Conservation (phyloP, 441 rosid genomes). For the Gossypium aridum region DNA sequence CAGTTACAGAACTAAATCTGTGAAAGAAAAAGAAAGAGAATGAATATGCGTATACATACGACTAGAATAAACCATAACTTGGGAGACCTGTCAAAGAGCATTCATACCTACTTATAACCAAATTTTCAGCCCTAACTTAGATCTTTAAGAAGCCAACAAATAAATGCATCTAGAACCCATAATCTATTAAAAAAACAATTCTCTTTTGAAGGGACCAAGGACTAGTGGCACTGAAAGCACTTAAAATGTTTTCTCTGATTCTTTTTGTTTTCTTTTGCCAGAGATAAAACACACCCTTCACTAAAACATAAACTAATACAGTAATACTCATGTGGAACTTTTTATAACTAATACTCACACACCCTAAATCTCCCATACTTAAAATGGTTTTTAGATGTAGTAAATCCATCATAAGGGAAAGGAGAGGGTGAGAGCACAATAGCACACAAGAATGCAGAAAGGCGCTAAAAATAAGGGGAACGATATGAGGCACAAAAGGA, state of each 20-base stretch:
- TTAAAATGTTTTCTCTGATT: no score
- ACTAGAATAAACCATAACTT: not conserved
- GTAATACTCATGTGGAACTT: not conserved
- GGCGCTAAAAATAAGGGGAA: not conserved
- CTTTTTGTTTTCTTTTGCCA: not conserved
- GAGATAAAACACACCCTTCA: not conserved
- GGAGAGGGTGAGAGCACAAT: not conserved
- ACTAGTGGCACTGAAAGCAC: not conserved
- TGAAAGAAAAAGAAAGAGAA: slow-evolving; percentile 14
- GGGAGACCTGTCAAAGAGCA: slow-evolving; percentile 9
- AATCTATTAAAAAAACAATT: not conserved
- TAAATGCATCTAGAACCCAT: not conserved
- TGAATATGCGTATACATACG: not conserved
- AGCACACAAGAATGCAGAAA: not conserved
- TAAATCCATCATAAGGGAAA: not conserved
- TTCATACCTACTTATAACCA: not conserved
- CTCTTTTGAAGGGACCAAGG: not conserved
- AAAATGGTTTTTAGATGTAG: not conserved
- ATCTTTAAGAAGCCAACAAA: not conserved
- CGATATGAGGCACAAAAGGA: not conserved
- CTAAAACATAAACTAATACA: not conserved
- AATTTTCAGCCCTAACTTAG: not conserved
- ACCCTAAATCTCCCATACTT: not conserved
- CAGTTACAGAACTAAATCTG: slow-evolving; percentile 98
- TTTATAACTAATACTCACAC: not conserved